Percentiles rank a stretch among this genome's conserved stretches.
Conservation (phyloP, 1,139 yeast genomes). For the Yamadazyma sp. region DNA sequence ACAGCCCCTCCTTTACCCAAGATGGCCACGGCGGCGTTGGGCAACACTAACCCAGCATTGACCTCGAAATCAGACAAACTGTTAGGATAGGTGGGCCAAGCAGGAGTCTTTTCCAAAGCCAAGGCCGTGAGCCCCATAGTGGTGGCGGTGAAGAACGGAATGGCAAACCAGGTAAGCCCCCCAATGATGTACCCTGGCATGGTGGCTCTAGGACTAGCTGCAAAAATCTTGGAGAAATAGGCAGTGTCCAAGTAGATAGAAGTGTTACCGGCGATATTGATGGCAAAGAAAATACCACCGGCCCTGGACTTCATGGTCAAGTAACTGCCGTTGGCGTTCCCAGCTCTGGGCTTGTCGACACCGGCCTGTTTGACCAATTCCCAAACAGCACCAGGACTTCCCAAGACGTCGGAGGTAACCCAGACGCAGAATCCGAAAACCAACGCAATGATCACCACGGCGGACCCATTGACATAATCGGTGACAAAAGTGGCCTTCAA, state of each 20-base stretch:
- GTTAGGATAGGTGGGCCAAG: constrained; percentile 78
- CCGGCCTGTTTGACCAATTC: constrained; percentile 64
- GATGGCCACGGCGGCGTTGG: constrained; percentile 82
- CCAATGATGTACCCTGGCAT: constrained; percentile 89
- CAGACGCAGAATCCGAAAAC: constrained; percentile 63
- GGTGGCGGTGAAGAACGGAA: constrained; percentile 79
- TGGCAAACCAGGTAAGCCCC: constrained; percentile 90
- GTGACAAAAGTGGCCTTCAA: constrained; percentile 87
- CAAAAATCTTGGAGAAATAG: constrained; percentile 88
- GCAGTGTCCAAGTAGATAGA: constrained; percentile 89
- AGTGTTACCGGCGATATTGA: constrained; percentile 84
- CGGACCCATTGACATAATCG: constrained; percentile 75
- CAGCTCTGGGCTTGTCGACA: constrained; percentile 58
- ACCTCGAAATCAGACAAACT: constrained; percentile 67
- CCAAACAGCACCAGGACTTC: constrained; percentile 81
- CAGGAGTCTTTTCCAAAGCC: constrained; percentile 63
- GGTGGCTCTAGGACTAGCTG: constrained; percentile 81
- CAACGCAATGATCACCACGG: constrained; percentile 60
- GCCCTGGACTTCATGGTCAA: constrained; percentile 75
- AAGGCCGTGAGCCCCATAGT: constrained; percentile 83
- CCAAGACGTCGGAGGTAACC: constrained; percentile 62
- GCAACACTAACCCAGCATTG: constrained; percentile 77
- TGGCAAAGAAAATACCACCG: constrained; percentile 83
- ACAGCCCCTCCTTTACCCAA: constrained; percentile 88
- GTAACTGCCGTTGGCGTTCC: constrained; percentile 76